These are phyloP conservation scores for Boletus huronensis DNA, from an alignment of 768 basidiomycete genomes.

Conservation along the genomic window DNA sequence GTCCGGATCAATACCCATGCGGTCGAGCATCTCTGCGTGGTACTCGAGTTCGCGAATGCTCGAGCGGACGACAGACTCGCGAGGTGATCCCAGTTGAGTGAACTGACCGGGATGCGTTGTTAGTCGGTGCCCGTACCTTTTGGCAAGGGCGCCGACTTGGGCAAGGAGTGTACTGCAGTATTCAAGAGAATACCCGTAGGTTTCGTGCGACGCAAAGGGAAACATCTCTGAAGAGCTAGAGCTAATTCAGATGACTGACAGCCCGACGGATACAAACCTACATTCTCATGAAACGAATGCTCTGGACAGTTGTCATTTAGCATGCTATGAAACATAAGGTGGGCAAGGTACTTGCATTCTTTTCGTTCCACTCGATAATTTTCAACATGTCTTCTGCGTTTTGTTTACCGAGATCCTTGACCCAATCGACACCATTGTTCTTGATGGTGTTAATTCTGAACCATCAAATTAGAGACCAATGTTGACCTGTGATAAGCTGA, in stretches of 20 bases:
- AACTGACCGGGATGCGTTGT: slow-evolving; percentile 90
- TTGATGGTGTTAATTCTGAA: slow-evolving; percentile 69
- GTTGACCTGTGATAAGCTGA: background rate
- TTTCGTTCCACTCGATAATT: slow-evolving; percentile 90
- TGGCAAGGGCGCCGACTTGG: slow-evolving; percentile 62
- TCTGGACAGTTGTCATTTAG: slow-evolving; percentile 29
- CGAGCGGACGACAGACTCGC: slow-evolving; percentile 66
- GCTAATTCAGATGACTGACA: background rate
- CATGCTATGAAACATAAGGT: background rate
- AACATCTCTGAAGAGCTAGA: slow-evolving; percentile 81
- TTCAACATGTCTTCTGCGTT: slow-evolving; percentile 70
- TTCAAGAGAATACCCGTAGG: slow-evolving; percentile 76
- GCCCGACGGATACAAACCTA: slow-evolving; percentile 2
- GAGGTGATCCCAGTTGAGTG: slow-evolving; percentile 79
- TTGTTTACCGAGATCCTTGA: slow-evolving; percentile 74
- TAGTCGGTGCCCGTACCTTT: slow-evolving; percentile 69
- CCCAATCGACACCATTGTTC: slow-evolving; percentile 77
- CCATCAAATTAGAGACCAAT: background rate
- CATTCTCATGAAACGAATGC: slow-evolving; percentile 83
- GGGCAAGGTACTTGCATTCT: slow-evolving; percentile 49
- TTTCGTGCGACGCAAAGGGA: slow-evolving; percentile 82
- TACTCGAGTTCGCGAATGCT: slow-evolving; percentile 80
- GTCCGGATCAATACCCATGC: slow-evolving; percentile 79
- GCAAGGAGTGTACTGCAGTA: slow-evolving; percentile 61
- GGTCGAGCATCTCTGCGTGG: slow-evolving; percentile 83